Evolutionary conservation across 176 grass and related monocot species (phyloP).

Genomic region (Lolium multiflorum): DNA sequence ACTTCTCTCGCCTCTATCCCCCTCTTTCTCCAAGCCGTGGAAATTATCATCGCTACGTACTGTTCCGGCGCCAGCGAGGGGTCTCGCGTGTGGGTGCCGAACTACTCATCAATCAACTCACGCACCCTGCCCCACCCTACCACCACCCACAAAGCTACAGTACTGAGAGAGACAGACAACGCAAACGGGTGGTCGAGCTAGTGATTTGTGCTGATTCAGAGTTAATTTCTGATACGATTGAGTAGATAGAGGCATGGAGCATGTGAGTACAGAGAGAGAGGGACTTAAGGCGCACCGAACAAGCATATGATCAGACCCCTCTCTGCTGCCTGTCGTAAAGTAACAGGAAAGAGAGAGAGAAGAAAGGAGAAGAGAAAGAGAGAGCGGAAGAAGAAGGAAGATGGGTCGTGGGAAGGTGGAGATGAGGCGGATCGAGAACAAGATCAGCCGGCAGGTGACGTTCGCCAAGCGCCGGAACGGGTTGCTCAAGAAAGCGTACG

Average conservation of each 20-base stretch:
- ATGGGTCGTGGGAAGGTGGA: conserved; percentile 91
- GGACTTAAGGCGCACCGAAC: background rate
- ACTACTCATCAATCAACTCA: conserved; percentile 5
- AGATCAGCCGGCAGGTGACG: conserved; percentile 93
- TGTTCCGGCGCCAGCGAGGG: background rate
- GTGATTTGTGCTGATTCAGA: too few relatives aligned
- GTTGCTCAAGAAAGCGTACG: conserved; percentile 93
- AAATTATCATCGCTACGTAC: background rate
- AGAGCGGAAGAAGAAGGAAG: conserved; percentile 1
- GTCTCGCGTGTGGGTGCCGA: background rate
- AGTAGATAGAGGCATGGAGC: background rate
- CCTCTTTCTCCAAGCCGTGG: background rate
- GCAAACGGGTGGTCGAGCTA: background rate
- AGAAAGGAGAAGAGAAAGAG: background rate
- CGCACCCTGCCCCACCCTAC: background rate
- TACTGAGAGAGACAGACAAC: too few relatives aligned
- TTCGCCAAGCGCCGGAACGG: conserved; percentile 92
- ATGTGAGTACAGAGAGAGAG: background rate
- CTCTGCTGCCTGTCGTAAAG: conserved; percentile 1
- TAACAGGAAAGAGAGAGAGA: background rate
- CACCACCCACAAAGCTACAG: background rate
- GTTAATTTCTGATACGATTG: background rate
- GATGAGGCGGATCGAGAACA: conserved; percentile 95
- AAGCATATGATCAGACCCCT: conserved; percentile 27
- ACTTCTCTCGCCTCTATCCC: background rate